These are phyloP conservation scores for Cyberlindnera petersonii DNA, from an alignment of 805 yeast genomes.

Conservation along the genomic window DNA sequence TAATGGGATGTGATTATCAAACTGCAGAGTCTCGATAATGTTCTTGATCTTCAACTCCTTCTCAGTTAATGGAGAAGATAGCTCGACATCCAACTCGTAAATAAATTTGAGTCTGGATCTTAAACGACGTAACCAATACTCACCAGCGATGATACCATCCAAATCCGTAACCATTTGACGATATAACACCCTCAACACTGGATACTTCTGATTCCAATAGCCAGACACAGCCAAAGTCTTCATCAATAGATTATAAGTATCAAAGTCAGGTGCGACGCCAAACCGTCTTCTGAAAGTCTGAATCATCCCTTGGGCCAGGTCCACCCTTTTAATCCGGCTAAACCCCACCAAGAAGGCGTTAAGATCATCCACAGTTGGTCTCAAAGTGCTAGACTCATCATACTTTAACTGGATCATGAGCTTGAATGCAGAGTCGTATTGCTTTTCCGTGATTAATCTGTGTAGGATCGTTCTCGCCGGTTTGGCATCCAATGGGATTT, in stretches of 20 bases:
- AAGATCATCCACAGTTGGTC: constrained; percentile 19
- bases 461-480: constrained; percentile 27
- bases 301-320: constrained; percentile 31
- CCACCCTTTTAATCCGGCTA: constrained; percentile 33
- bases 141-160: constrained; percentile 21
- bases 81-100: constrained; percentile 15
- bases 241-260: constrained; percentile 33
- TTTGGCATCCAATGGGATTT: constrained; percentile 26
- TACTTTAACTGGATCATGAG: constrained; percentile 16
- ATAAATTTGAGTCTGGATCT: constrained; percentile 22
- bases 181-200: constrained; percentile 26
- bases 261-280: constrained; percentile 29
- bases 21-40: neutral
- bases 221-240: constrained; percentile 34
- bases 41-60: constrained; percentile 13
- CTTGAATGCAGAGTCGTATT: constrained; percentile 30
- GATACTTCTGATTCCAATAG: constrained; percentile 25
- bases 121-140: constrained; percentile 24
- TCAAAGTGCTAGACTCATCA: constrained; percentile 3
- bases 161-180: constrained; percentile 20
- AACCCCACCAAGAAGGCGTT: constrained; percentile 31
- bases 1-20: constrained; percentile 6
- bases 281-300: constrained; percentile 30
- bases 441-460: constrained; percentile 27
- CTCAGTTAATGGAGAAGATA: constrained; percentile 18